These are phyloP conservation scores for Tylopilus plumbeoviolaceoides DNA, from an alignment of 768 basidiomycete genomes.

Conservation along the genomic window DNA sequence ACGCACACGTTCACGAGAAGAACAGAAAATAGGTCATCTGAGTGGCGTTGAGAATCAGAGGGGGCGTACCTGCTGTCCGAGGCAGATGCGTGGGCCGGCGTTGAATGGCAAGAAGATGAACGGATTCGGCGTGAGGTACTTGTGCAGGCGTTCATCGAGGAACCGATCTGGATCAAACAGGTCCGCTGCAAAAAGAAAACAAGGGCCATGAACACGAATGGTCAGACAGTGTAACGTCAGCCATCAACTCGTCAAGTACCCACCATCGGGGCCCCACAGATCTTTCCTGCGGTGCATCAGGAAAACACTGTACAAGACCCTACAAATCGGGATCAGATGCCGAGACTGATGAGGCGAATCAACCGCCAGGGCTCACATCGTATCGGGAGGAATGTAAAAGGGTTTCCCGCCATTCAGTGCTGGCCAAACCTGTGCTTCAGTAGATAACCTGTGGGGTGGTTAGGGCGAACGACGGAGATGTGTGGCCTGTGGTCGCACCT, in stretches of 20 bases:
- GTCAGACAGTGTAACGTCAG: background rate
- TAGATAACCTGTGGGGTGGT: constrained; percentile 12
- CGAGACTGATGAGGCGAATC: background rate
- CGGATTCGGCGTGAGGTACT: constrained; percentile 53
- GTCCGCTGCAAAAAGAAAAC: constrained; percentile 13
- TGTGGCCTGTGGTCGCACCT: constrained; percentile 9
- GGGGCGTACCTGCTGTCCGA: constrained; percentile 42
- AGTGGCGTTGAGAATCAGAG: background rate
- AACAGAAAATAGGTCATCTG: background rate
- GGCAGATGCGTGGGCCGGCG: constrained; percentile 61
- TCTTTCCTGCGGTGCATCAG: constrained; percentile 38
- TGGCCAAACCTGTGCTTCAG: constrained; percentile 20
- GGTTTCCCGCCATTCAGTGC: constrained; percentile 36
- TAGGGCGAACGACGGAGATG: background rate
- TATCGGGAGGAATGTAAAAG: constrained; percentile 47
- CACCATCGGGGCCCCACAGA: constrained; percentile 37
- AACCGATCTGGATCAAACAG: constrained; percentile 65
- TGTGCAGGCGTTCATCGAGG: constrained; percentile 52
- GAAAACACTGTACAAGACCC: constrained; percentile 22
- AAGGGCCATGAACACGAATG: background rate
- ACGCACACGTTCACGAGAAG: background rate
- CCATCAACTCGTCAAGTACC: background rate
- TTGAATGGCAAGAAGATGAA: constrained; percentile 72
- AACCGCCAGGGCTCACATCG: constrained; percentile 14
- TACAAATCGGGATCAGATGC: constrained; percentile 1